These are phyloP conservation scores for Dioscorea alata DNA, from an alignment of 106 monocot genomes.

Conservation along the genomic window DNA sequence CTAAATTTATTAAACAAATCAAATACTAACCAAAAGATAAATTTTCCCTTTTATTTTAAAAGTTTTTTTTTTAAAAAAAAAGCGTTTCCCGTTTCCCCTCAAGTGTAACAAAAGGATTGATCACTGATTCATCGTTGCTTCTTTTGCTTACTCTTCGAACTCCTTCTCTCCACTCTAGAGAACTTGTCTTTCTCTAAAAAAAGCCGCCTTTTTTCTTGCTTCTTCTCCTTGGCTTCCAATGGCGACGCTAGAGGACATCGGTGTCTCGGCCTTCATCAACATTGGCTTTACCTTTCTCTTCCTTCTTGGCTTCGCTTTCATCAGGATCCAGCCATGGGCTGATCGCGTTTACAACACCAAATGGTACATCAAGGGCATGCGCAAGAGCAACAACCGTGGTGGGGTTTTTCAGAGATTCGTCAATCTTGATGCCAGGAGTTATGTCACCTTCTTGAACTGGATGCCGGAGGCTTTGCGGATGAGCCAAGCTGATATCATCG, in stretches of 20 bases:
- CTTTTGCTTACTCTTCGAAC: no score
- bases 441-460: conserved; percentile 78
- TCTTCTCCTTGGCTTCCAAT: conserved; percentile 17
- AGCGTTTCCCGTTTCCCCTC: no score
- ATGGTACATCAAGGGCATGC: conserved; percentile 49
- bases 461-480: conserved; percentile 80
- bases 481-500: conserved; percentile 66
- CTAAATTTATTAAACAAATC: no score
- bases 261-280: conserved; percentile 87
- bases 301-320: conserved; percentile 72
- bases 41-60: no score
- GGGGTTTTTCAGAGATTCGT: conserved; percentile 53
- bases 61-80: no score
- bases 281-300: conserved; percentile 57
- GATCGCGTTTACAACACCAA: conserved; percentile 85
- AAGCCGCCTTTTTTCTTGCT: not conserved
- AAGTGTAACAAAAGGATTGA: no score
- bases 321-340: conserved; percentile 80
- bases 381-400: conserved; percentile 26
- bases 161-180: no score
- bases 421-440: conserved; percentile 62
- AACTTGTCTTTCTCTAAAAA: no score
- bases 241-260: conserved; percentile 79
- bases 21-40: no score
- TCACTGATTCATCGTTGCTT: no score